Base-by-base conservation (phyloP, 768 basidiomycete species). In the Sarcodon aspratus region DNA sequence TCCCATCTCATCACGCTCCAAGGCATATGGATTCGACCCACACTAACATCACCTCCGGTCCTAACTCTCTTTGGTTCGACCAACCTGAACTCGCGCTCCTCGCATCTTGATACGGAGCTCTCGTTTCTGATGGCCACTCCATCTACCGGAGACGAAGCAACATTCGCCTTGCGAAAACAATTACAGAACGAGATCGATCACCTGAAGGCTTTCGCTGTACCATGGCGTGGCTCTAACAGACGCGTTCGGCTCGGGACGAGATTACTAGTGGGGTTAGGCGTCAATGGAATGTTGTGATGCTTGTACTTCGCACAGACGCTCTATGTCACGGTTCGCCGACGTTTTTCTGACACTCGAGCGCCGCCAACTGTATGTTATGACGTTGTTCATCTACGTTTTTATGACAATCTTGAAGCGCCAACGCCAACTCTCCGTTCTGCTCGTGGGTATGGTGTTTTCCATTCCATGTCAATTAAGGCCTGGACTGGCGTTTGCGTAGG, bases 21-120 rank as follows among this genome's bases (percentile, higher is more conserved):
- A 93, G 91, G 92, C 33, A 78, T 93, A 34, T 96, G 92, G 92
- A 61, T 92, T 9, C 86, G 88, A 2, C 79, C 80, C 13, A 66
- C 66, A 7, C 60, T 69, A 1, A 63, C 64, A 21, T 65, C 70
- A 6, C 65, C 64, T 32, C 94, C 85, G 1, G 59, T 77, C 46
- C 63, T 91, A 33, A 93, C 93, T 0, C 75, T 97, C 45, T 89
- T 97, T 62, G 94, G 94, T 9, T 95, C 92, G 0, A 95, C 93
- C 3, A 97, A 97, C 63, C 76, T 97, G 45, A 94, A 94, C 59
- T 85, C 91, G 3, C 83, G 94, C 4, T 94, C 92, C 1, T 77
- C 90, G 1, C 79, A 88, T 54, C 78, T 97, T 36, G 94, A 96
- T 63, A 90, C 89, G 8, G 94, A 96, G 57, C 71, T 96, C 33